Evolutionary conservation across 305 asterid species (phyloP).

Genomic region (Fraxinus floribunda): DNA sequence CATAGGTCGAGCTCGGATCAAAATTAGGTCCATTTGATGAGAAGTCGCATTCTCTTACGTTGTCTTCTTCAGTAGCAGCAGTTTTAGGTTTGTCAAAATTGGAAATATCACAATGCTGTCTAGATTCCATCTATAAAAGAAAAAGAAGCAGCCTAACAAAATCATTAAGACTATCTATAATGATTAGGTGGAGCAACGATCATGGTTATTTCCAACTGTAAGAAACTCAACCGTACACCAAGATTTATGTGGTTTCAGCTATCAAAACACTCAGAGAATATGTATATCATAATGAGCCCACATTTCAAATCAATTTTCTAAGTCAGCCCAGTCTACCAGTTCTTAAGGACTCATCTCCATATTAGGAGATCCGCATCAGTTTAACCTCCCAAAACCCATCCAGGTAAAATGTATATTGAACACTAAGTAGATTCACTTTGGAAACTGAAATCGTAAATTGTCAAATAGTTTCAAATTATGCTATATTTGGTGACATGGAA

Average conservation of each 20-base stretch:
- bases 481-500: background rate
- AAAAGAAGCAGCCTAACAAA: constrained; percentile 15
- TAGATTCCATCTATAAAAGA: constrained; percentile 62
- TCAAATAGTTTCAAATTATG: background rate
- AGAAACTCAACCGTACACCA: background rate
- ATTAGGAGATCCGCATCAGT: background rate
- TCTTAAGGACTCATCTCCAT: background rate
- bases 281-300: background rate
- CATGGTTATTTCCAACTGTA: background rate
- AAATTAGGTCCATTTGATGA: constrained; percentile 27
- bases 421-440: background rate
- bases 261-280: background rate
- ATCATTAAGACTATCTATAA: constrained; percentile 8
- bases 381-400: background rate
- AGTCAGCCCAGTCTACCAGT: background rate
- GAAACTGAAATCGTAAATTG: background rate
- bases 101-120: constrained; percentile 32
- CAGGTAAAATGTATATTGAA: background rate
- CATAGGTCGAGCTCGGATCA: constrained; percentile 37
- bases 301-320: background rate
- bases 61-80: constrained; percentile 22
- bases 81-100: constrained; percentile 28
- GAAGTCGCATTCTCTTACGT: constrained; percentile 30
- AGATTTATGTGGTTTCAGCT: background rate
- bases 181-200: background rate